phyloP scores from a whole-genome alignment of 257 asterid species.

The Anisodus tanguticus region DNA sequence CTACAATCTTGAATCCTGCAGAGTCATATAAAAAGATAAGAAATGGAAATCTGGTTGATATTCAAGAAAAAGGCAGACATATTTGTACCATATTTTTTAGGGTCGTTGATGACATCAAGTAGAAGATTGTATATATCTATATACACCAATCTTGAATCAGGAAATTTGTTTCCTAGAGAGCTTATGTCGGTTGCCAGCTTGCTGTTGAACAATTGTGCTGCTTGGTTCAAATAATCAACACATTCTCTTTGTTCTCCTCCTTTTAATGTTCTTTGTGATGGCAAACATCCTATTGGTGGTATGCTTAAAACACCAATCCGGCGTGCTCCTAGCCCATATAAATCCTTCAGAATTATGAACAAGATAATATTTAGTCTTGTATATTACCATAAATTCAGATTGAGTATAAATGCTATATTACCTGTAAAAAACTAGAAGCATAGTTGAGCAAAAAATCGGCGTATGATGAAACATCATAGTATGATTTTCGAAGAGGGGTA shows the following conservation, averaged over 20 bases:
- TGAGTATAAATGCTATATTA: constrained; percentile 15
- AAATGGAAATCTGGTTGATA: not conserved
- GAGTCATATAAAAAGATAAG: not conserved
- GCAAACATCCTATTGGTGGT: constrained; percentile 78
- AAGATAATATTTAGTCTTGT: not conserved
- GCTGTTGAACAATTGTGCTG: constrained; percentile 48
- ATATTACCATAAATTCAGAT: not conserved
- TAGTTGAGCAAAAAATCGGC: constrained; percentile 50
- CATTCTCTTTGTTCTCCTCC: constrained; percentile 62
- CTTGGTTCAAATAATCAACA: constrained; percentile 48
- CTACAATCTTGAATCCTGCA: constrained; percentile 31
- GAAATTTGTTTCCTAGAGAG: constrained; percentile 40
- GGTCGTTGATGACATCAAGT: constrained; percentile 56
- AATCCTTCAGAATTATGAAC: constrained; percentile 43
- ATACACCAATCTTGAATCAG: constrained; percentile 47
- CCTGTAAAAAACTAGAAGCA: constrained; percentile 64
- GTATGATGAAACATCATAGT: constrained; percentile 55
- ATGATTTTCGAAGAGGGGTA: constrained; percentile 38
- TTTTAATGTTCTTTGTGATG: constrained; percentile 69
- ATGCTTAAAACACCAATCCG: constrained; percentile 58
- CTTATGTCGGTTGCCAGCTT: constrained; percentile 48
- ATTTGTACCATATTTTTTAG: constrained; percentile 59
- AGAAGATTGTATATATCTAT: constrained; percentile 52
- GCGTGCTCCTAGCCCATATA: constrained; percentile 59
- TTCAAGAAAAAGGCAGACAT: not conserved